Percentiles rank a stretch among this genome's conserved stretches.
These are phyloP conservation scores for Xanthoceras sorbifolium DNA, from an alignment of 345 rosid genomes.

Conservation along the genomic window DNA sequence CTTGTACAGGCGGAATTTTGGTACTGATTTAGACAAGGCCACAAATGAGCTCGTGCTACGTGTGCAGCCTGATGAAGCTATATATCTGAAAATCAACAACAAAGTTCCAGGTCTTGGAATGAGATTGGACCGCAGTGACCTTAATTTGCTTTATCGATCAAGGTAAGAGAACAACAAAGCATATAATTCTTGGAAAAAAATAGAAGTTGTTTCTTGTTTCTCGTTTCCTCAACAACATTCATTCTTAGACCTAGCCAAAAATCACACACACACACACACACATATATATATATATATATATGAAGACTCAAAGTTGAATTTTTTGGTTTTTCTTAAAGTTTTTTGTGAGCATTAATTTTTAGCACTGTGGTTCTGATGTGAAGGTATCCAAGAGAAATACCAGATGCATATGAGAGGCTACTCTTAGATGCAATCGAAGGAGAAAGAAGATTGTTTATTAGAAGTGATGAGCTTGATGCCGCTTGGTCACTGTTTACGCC, in stretches of 20 bases:
- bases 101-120: slow-evolving; percentile 95
- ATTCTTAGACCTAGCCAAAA: background rate
- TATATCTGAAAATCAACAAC: slow-evolving; percentile 92
- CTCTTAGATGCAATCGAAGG: slow-evolving; percentile 86
- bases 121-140: slow-evolving; percentile 91
- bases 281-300: no score
- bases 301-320: no score
- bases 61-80: slow-evolving; percentile 96
- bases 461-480: slow-evolving; percentile 93
- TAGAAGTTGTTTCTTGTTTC: background rate
- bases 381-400: slow-evolving; percentile 77
- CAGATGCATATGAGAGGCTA: slow-evolving; percentile 90
- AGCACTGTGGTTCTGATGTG: background rate
- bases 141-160: slow-evolving; percentile 70
- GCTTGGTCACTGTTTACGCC: slow-evolving; percentile 87
- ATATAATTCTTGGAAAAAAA: background rate
- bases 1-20: slow-evolving; percentile 70
- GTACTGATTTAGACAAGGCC: slow-evolving; percentile 73
- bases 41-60: slow-evolving; percentile 88
- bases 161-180: slow-evolving; percentile 40
- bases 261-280: no score
- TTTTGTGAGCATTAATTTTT: no score
- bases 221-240: background rate
- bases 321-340: no score
- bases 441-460: slow-evolving; percentile 74